A percentile compares a stretch with the other conserved stretches of the same genome.
Conservation (phyloP, 768 basidiomycete species). For the Asterophora parasitica region DNA sequence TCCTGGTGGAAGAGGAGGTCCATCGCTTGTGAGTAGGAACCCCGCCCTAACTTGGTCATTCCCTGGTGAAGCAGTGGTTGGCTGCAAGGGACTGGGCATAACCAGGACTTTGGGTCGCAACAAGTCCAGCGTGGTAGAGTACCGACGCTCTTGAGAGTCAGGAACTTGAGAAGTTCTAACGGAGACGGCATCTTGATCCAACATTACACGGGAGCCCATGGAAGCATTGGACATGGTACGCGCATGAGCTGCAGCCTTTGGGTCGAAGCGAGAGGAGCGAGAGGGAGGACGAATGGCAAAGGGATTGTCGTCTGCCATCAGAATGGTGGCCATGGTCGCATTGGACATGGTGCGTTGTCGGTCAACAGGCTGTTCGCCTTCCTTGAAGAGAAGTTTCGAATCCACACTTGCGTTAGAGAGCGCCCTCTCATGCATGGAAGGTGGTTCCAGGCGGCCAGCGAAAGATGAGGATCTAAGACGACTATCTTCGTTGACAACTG, state of each 20-base stretch:
- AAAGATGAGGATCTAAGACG: slow-evolving; percentile 6
- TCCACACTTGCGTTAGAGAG: slow-evolving; percentile 50
- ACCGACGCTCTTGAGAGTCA: slow-evolving; percentile 46
- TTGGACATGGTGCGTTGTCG: slow-evolving; percentile 33
- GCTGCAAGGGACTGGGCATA: slow-evolving; percentile 87
- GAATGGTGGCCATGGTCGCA: slow-evolving; percentile 40
- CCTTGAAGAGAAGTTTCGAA: slow-evolving; percentile 39
- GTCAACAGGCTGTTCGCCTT: slow-evolving; percentile 24
- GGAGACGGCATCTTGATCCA: slow-evolving; percentile 49
- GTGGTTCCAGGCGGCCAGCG: slow-evolving; percentile 13
- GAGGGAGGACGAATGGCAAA: slow-evolving; percentile 66
- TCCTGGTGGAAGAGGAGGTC: slow-evolving; percentile 72
- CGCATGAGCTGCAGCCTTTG: slow-evolving; percentile 57
- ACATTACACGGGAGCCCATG: slow-evolving; percentile 57
- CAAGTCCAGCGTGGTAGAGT: slow-evolving; percentile 72
- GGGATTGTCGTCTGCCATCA: slow-evolving; percentile 51
- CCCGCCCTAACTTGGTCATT: slow-evolving; percentile 42
- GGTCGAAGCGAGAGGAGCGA: slow-evolving; percentile 72
- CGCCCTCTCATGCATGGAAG: slow-evolving; percentile 35
- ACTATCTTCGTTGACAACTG: slow-evolving; percentile 15
- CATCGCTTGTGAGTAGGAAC: slow-evolving; percentile 63
- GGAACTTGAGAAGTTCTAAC: slow-evolving; percentile 35
- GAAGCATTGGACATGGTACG: slow-evolving; percentile 64
- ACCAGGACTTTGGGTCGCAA: slow-evolving; percentile 89
- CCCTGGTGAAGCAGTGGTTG: slow-evolving; percentile 30